phyloP scores from a whole-genome alignment of 2,329 filamentous ascomycete species.

The Fusarium nelsonii region DNA sequence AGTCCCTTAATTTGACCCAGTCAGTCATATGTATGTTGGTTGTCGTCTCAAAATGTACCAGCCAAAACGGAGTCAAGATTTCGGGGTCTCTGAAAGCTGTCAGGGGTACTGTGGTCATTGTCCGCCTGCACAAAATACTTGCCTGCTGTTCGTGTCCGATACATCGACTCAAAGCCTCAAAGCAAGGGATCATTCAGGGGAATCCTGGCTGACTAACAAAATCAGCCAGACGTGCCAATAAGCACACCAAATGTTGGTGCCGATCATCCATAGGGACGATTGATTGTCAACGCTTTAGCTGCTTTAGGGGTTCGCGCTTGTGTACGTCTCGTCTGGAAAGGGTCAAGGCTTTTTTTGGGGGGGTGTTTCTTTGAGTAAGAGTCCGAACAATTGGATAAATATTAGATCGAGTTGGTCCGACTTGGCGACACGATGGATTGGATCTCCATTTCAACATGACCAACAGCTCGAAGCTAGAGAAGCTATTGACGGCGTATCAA shows the following conservation, averaged over 20 bases:
- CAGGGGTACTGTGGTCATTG: constrained; percentile 29
- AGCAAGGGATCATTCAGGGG: constrained; percentile 40
- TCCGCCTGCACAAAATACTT: constrained; percentile 37
- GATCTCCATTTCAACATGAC: constrained; percentile 2
- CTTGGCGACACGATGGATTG: constrained; percentile 16
- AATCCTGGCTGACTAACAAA: constrained; percentile 23
- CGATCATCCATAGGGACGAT: constrained; percentile 41
- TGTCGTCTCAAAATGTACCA: constrained; percentile 22
- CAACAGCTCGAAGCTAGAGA: constrained; percentile 12
- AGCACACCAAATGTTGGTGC: constrained; percentile 32
- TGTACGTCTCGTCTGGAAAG: constrained; percentile 34
- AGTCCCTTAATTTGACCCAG: constrained; percentile 38
- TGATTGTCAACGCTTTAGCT: constrained; percentile 43
- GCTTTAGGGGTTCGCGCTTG: constrained; percentile 34
- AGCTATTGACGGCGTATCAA: not conserved
- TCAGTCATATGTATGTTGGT: constrained; percentile 20
- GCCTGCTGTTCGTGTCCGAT: constrained; percentile 19
- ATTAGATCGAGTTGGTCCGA: constrained; percentile 11
- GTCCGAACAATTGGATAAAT: constrained; percentile 22
- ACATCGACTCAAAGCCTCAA: constrained; percentile 22
- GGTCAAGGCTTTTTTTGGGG: constrained; percentile 27
- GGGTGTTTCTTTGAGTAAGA: constrained; percentile 27
- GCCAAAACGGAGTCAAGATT: constrained; percentile 29
- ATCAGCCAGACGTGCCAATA: constrained; percentile 29
- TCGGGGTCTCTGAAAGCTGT: constrained; percentile 34